Base-by-base conservation (phyloP, 345 rosid species). In the Boechera stricta region DNA sequence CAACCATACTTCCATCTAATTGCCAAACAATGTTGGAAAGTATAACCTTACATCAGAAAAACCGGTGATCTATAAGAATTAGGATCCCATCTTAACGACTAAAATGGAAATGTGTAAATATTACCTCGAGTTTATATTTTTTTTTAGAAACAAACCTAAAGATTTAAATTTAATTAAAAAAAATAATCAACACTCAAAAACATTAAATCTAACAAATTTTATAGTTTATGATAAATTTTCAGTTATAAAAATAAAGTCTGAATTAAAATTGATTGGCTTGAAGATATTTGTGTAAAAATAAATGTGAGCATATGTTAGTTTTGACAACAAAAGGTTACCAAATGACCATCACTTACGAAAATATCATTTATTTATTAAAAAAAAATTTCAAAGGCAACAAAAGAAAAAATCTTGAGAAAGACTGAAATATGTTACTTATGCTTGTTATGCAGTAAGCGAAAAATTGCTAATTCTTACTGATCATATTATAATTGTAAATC, bases 11-110 rank as follows among this genome's bases (percentile, higher is more conserved):
- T 39, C 26, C 45, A 53, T 70, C 36, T 62, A 61, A 61, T 76
- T 76, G 75, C 75, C 64, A 69, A 61, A 42, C 56, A 60, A 18
- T 76, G 63, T 68, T 61, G 69, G 64, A 76, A 69, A 39, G 41
- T 68, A 10, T 13, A 51, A 29, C 29, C 4, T 51, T 32, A 9
- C 44, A 31, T 68, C 10, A 51, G 68, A 51, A 11, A 75, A 60
- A 70, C 69, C 35, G 32, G 53, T 26, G 61, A 71, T 38, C 67
- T 55, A 71, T 56, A 55, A 70, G 53, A 70, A 45, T 45, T 64
- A 69, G 62, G 69, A 67, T 54, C 66, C 26, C 74, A 59, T 58
- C 59, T 28, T 49, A 36, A 16, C 39, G 51, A 45, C 47, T 56
- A 42, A 6, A 42, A 35, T 35, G 1, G 5, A 21, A 21, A 65